Evolutionary conservation across 2,329 filamentous ascomycete species (phyloP).

Genomic region (Alternaria ventricosa): DNA sequence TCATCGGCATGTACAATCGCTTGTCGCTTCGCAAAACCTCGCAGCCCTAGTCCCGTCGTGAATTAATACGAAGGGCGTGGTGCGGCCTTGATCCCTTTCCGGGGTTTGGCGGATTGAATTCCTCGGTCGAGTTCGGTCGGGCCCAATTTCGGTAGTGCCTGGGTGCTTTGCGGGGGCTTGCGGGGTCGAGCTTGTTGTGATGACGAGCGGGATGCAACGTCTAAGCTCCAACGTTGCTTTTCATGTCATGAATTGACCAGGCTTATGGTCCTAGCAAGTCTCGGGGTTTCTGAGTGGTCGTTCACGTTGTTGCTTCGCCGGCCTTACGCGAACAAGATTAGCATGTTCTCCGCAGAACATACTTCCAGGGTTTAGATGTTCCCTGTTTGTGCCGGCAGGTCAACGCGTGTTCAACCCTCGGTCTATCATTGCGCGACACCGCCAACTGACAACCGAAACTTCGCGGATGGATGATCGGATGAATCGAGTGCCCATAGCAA

Average conservation of each 20-base stretch:
- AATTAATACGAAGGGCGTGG: not conserved
- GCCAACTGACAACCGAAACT: not conserved
- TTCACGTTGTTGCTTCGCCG: not conserved
- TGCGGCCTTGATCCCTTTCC: not conserved
- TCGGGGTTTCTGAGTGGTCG: not conserved
- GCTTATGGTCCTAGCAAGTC: not conserved
- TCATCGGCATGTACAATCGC: not conserved
- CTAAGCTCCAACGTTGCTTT: not conserved
- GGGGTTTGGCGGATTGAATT: not conserved
- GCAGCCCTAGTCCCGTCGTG: not conserved
- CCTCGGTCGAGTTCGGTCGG: slow-evolving; percentile 2
- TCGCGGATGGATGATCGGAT: not conserved
- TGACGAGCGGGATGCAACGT: not conserved
- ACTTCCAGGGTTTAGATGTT: not conserved
- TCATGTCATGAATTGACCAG: not conserved
- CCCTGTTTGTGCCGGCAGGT: not conserved
- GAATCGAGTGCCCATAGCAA: not conserved
- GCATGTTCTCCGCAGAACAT: not conserved
- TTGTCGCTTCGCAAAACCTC: not conserved
- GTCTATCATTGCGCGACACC: not conserved
- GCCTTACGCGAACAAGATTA: not conserved
- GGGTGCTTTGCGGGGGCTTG: slow-evolving; percentile 2
- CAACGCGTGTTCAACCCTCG: not conserved
- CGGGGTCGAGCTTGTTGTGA: not conserved
- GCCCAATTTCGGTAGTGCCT: not conserved